Conservation (phyloP, 2,329 filamentous ascomycete genomes). For the Bipolaris oryzae region DNA sequence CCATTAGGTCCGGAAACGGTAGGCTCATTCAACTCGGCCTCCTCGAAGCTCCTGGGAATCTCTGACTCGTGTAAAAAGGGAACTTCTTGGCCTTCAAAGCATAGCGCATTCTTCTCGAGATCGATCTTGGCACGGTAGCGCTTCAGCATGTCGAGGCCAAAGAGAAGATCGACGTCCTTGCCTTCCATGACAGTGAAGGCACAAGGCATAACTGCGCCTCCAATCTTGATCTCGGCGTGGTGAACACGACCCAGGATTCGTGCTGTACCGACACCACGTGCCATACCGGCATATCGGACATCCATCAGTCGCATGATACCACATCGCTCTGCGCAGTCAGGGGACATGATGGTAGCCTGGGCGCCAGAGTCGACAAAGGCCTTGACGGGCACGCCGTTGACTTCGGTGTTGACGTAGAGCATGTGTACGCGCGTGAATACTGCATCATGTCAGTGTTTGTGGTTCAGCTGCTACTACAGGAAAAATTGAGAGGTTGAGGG, state of each 20-base stretch:
- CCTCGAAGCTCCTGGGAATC: slow-evolving; percentile 82
- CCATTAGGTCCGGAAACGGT: slow-evolving; percentile 84
- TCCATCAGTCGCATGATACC: slow-evolving; percentile 97
- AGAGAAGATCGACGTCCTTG: slow-evolving; percentile 89
- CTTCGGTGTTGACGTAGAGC: slow-evolving; percentile 94
- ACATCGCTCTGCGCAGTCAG: slow-evolving; percentile 85
- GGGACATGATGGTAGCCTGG: slow-evolving; percentile 98
- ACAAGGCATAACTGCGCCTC: slow-evolving; percentile 83
- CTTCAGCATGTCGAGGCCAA: slow-evolving; percentile 96
- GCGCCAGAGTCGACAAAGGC: slow-evolving; percentile 97
- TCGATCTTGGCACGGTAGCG: slow-evolving; percentile 94
- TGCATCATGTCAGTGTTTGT: slow-evolving; percentile 49
- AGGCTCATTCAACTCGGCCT: slow-evolving; percentile 76
- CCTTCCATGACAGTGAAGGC: slow-evolving; percentile 99
- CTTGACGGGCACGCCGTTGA: slow-evolving; percentile 91
- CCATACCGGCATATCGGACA: slow-evolving; percentile 87
- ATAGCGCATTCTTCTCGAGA: slow-evolving; percentile 78
- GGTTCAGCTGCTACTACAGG: background rate
- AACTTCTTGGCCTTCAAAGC: slow-evolving; percentile 88
- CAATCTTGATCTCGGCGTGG: slow-evolving; percentile 92
- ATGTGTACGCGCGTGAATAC: slow-evolving; percentile 95
- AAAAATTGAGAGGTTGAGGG: background rate
- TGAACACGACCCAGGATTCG: slow-evolving; percentile 95
- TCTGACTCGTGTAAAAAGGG: slow-evolving; percentile 91
- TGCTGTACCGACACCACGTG: slow-evolving; percentile 91